Base-by-base conservation (phyloP, 176 grass and related monocot genomes). In the Oryza punctata region DNA sequence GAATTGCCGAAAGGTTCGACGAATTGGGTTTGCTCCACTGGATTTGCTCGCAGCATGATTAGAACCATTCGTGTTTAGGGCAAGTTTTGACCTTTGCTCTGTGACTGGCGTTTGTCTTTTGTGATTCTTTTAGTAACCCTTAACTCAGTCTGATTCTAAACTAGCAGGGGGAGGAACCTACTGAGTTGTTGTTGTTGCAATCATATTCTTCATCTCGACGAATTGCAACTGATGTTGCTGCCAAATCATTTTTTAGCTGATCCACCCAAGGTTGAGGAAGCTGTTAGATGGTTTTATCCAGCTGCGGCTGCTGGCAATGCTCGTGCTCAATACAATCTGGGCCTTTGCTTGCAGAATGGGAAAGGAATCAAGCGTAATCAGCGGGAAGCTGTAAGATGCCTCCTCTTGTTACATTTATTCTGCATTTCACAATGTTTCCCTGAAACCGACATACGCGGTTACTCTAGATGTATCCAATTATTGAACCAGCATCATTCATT, bases 271-370 rank as follows among this genome's bases (percentile, higher is more conserved):
- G 61, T 49, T 44, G 86, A 89, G 63, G 84, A 94, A 84, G 92
- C 89, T 59, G 79, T 94, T 64, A 85, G 71, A 84, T 91, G 86
- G 92, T 94, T 94, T 84, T 85, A 82, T 84, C 89, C 77, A 72
- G 87, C 92, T 79, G 87, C 92, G 18, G 72, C 78, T 13, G 81
- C 89, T 19, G 89, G 87, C 49, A 91, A 91, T 79, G 84, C 75
- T 23, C 86, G 87, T 67, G 89, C 92, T 65, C 89, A 91, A n/a
- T 94, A 94, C 67, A 94, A 94, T 73, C 85, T 94, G 52, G 89
- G 81, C 23, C 87, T 94, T 29, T 94, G 89, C 79, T 78, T 91
- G 80, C 92, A 91, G 74, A 91, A 89, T 27, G 92, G 92, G 23
- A 86, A 72, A 69, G 92, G 89, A 65, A 43, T 89, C 38, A 87